Conservation (phyloP, 2,329 filamentous ascomycete genomes). For the Arthrobotrys iridis region DNA sequence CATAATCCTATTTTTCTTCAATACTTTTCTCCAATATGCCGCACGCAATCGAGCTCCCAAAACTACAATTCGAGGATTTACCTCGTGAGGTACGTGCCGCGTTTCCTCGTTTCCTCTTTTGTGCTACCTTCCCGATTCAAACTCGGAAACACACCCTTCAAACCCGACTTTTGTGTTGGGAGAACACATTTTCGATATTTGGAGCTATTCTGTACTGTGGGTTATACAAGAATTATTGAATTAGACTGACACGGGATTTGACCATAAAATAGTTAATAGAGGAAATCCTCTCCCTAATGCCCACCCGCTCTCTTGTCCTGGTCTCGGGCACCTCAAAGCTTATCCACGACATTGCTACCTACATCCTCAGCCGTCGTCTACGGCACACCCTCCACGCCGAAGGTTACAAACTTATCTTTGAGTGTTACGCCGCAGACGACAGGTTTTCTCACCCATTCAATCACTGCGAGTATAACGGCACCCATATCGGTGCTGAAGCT, state of each 20-base stretch:
- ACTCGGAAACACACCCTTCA: neutral
- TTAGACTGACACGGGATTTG: neutral
- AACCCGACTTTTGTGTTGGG: slow-evolving; percentile 12
- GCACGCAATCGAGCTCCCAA: slow-evolving; percentile 42
- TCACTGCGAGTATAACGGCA: slow-evolving; percentile 42
- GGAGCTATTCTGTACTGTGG: neutral
- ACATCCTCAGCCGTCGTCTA: slow-evolving; percentile 39
- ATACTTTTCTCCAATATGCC: slow-evolving; percentile 24
- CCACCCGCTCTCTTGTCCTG: slow-evolving; percentile 24
- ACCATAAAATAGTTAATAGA: slow-evolving; percentile 29
- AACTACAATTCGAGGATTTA: slow-evolving; percentile 29
- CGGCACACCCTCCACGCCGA: slow-evolving; percentile 26
- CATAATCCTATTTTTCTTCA: neutral
- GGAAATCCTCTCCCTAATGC: slow-evolving; percentile 48
- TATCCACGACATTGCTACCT: slow-evolving; percentile 47
- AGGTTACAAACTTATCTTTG: slow-evolving; percentile 34
- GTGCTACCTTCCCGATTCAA: slow-evolving; percentile 47
- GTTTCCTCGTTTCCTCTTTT: slow-evolving; percentile 1
- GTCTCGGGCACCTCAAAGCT: slow-evolving; percentile 38
- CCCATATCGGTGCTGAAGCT: slow-evolving; percentile 15
- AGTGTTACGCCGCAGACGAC: slow-evolving; percentile 36
- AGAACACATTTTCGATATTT: neutral
- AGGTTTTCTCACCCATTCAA: slow-evolving; percentile 44
- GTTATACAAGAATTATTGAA: neutral
- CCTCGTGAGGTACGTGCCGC: slow-evolving; percentile 37